A percentile compares a stretch with the other conserved stretches of the same genome.
phyloP scores from a whole-genome alignment of 495 filamentous ascomycete genomes.

The Hypoxylon cercidicola region DNA sequence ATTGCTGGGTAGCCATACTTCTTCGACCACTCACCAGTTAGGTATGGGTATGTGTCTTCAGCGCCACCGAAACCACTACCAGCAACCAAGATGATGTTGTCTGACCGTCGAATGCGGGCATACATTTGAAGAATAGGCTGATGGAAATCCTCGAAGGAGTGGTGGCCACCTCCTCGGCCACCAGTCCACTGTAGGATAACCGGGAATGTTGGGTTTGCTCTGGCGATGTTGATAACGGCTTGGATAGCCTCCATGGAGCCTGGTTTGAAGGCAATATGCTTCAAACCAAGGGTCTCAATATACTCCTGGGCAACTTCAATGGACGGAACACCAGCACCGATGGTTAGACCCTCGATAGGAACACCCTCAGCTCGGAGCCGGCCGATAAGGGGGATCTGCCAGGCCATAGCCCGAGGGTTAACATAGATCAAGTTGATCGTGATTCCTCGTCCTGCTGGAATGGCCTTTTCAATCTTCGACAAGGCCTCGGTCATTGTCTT shows the following conservation, averaged over 20 bases:
- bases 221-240: constrained; percentile 90
- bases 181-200: constrained; percentile 95
- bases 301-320: constrained; percentile 95
- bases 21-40: constrained; percentile 87
- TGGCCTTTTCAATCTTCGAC: constrained; percentile 85
- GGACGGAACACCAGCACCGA: constrained; percentile 92
- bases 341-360: constrained; percentile 93
- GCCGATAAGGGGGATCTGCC: constrained; percentile 94
- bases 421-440: constrained; percentile 96
- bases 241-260: constrained; percentile 91
- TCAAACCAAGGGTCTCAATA: constrained; percentile 91
- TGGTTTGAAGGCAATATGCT: constrained; percentile 95
- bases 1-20: constrained; percentile 90
- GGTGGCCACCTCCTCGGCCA: constrained; percentile 91
- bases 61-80: constrained; percentile 93
- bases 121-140: constrained; percentile 94
- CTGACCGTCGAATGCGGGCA: constrained; percentile 78
- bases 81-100: constrained; percentile 88
- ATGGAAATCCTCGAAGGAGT: constrained; percentile 96
- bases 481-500: constrained; percentile 90
- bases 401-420: constrained; percentile 93
- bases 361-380: constrained; percentile 86
- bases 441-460: constrained; percentile 92
- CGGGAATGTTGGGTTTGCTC: constrained; percentile 88
- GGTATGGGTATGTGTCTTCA: constrained; percentile 92